Evolutionary conservation across 345 rosid genomes (phyloP), one percentile per base, ranked within the genome.

Genomic region (Eucalyptus sp.): DNA sequence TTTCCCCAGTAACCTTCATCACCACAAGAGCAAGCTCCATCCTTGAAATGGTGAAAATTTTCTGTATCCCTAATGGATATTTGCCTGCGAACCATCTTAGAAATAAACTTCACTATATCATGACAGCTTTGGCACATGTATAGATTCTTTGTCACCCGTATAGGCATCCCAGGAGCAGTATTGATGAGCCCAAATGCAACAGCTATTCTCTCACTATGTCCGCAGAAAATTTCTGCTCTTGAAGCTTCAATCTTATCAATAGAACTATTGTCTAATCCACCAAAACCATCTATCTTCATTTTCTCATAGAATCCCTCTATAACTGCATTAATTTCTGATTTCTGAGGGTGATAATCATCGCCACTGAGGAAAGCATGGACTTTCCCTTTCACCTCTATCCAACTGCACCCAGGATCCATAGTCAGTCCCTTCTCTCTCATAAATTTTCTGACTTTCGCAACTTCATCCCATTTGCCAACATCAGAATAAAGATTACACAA

Each of bases 341-440:
- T 90, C 88, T 87, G 94, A 81, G 96, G 98, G 90, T 95, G 98
- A 89, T 60, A 93, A 89, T 91, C 89, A 88, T 95, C 96, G 22
- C 96, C 95, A 31, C 91, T 95, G 66, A 96, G 98, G 93, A 97
- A 97, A 62, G 97, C 98, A 52, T 96, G 96, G 24, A 97, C 93
- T 90, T 95, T 93, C 83, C 97, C 98, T 86, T 96, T 96, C 64
- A 94, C 92, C 93, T 94, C 96, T 52, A 96, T 94, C 95, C 98
- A 96, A 91, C 99, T 96, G 93, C 99, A 97, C 43, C 98, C 99
- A 50, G 98, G 94, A 91, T 95, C 98, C 91, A 95, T 89, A 9
- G 89, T 93, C 90, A 97, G 92, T 56, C 96, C 98, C 86, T 88
- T 92, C 85, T 92, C 97, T 90, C 92, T 93, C 96, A 94, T 96